Base-by-base conservation (phyloP, 2,329 filamentous ascomycete species). In the Arthrobotrys sinensis region DNA sequence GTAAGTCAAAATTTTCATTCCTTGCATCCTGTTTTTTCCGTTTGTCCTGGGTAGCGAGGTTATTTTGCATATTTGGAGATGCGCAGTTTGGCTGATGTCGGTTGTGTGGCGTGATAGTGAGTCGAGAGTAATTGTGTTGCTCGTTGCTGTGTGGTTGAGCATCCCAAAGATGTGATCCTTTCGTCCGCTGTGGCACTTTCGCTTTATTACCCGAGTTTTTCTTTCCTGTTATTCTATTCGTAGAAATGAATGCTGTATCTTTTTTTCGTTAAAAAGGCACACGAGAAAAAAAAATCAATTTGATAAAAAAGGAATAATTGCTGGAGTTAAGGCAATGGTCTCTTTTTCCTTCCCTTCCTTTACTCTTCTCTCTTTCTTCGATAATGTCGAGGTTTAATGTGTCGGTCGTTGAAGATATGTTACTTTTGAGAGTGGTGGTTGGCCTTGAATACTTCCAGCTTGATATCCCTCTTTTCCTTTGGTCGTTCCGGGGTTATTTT, bases 51-150 rank as follows among this genome's bases (percentile, higher is more conserved):
- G n/a, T 60, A 75, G 60, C 48, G 52, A 63, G 55, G 21, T 60
- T 57, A 28, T 52, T 72, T 72, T 32, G 24, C 24, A 28, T 28
- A 28, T 28, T 57, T 76, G 45, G 50, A 57, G 53, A 57, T 65
- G 45, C 60, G 32, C 55, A 19, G 79, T 64, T 48, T 65, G 60
- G 48, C 69, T 65, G 43, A 72, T 36, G 14, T 60, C 38, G 48
- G 16, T 64, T 16, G 36, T 45, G 55, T 80, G 63, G 71, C 71
- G 70, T 79, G 64, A 76, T 69, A 75, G 62, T 79, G 63, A 76
- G 65, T 73, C 63, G 66, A 72, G 66, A 73, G 45, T 80, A 38
- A 73, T 46, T 60, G 57, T 75, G 75, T 71, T 79, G 48, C 19
- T 67, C 40, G 19, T 10, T 65, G 63, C 63, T 68, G 48, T 57